These are phyloP conservation scores for Fusarium sacchari DNA, from an alignment of 2,329 filamentous ascomycete genomes.

Conservation along the genomic window DNA sequence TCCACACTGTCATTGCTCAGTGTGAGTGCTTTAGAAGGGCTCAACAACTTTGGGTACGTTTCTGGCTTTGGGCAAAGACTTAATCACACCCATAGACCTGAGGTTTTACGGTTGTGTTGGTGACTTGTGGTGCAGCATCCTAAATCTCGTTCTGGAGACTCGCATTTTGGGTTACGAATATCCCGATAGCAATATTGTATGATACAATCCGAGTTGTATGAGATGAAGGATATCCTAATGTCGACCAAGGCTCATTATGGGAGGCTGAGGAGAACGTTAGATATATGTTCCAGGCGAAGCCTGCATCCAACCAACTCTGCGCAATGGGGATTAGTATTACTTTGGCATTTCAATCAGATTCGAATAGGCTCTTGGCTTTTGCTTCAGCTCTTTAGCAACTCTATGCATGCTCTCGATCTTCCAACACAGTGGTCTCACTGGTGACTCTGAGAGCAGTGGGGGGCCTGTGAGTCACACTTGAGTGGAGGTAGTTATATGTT, in stretches of 20 bases:
- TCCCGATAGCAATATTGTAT: too few species aligned
- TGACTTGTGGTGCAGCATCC: neutral
- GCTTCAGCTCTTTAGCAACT: neutral
- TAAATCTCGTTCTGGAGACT: neutral
- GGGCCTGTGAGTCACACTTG: neutral
- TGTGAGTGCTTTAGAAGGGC: neutral
- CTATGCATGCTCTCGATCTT: neutral
- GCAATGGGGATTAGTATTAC: neutral
- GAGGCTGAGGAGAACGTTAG: neutral
- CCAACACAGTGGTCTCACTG: too few species aligned
- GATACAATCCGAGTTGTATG: too few species aligned
- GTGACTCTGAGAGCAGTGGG: neutral
- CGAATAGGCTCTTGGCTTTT: neutral
- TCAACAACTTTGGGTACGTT: neutral
- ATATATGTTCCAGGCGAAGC: neutral
- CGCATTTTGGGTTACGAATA: neutral
- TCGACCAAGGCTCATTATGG: neutral
- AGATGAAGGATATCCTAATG: too few species aligned
- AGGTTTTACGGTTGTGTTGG: neutral
- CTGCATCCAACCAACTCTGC: too few species aligned
- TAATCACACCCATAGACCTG: fast-evolving
- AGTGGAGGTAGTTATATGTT: neutral
- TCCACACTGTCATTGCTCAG: neutral
- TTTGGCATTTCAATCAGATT: neutral
- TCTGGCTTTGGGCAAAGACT: neutral